Base-by-base conservation (phyloP, 2,329 filamentous ascomycete species). In the Monilinia aucupariae region DNA sequence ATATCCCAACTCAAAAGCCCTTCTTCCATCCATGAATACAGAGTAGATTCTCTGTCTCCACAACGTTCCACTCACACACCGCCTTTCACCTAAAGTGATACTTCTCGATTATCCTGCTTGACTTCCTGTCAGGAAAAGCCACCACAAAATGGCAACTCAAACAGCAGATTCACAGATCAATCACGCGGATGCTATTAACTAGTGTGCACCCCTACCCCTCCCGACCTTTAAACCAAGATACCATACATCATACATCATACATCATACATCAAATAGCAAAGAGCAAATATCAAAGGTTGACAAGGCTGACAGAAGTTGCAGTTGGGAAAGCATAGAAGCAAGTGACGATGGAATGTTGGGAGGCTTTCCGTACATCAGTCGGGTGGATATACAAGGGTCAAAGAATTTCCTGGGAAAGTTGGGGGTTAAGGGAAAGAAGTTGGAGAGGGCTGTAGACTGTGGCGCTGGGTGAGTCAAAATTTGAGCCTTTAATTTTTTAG, bases 341-440 rank as follows among this genome's bases (percentile, higher is more conserved):
- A 80, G 82, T 65, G 80, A 83, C 66, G 82, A 88, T 69, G 90
- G 91, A 71, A 92, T 94, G 87, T 86, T 96, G 1, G 92, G 91
- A 65, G 90, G 82, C 64, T 92, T 75, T 78, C 84, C 84, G 1
- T 81, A 85, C 73, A 82, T 90, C 71, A 88, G 85, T 41, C 82
- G 84, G 65, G 82, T 89, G 64, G 90, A 92, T 73, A 79, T 93
- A 9, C 84, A 86, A 69, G 87, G 87, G 49, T 90, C 85, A 0
- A 81, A 82, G 41, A 86, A 82, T 59, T 91, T 92, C 74, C 75
- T 91, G 41, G 81, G 84, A 17, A 90, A 89, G 71, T 76, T 92
- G 4, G 82, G 82, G 9, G 73, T 81, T 20, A 66, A 65, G 20
- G 69, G 68, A 30, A 65, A 66, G 60, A 72, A 68, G 4, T 74